Base-by-base conservation (phyloP, 23 red algal genomes). In the Gracilaria domingensis region DNA sequence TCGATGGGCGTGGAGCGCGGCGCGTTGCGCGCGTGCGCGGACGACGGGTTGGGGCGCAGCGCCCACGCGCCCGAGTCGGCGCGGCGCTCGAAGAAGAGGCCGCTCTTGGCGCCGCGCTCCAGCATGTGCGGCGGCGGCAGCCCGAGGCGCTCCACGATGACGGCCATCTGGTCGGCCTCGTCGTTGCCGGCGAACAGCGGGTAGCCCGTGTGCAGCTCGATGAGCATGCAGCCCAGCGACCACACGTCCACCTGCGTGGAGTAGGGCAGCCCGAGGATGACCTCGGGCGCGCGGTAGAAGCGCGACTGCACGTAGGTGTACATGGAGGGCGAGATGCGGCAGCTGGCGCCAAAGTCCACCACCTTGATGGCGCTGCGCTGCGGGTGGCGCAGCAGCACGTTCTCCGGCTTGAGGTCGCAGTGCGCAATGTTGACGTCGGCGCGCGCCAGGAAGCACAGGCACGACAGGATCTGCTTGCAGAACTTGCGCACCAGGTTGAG, bases 401-500 rank as follows among this genome's bases (percentile, higher is more conserved):
- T 99, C 80, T 99, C 97, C 48, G 97, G 97, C 72, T 99, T 99
- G 74, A 99, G 84, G 76, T 99, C 97, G 79, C 94, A 95, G 79
- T 99, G 97, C 49, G 93, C 93, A 84, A 99, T 95, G 80, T 88
- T 89, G 35, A 91, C 81, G 25, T 95, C 94, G 0, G 88, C 35
- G 26, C 82, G 85, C 13, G 93, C 60, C 36, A 98, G 88, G 58
- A 98, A 91, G 50, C 76, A 45, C 12, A 99, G 66, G n/a, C 90
- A 94, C 85, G 72, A 78, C 9, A 99, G 93, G 47, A 99, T 89
- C 80, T 99, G 97, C 32, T 64, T 89, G 79, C 88, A 85, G 82
- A 99, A 93, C 59, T 91, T 93, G 23, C 97, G 80, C 47, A 96
- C 94, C 23, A 96, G 51, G 54, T 88, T 75, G 73, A 95, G 81